These are phyloP conservation scores for Monilinia fructicola DNA, from an alignment of 2,329 filamentous ascomycete genomes.

Conservation along the genomic window DNA sequence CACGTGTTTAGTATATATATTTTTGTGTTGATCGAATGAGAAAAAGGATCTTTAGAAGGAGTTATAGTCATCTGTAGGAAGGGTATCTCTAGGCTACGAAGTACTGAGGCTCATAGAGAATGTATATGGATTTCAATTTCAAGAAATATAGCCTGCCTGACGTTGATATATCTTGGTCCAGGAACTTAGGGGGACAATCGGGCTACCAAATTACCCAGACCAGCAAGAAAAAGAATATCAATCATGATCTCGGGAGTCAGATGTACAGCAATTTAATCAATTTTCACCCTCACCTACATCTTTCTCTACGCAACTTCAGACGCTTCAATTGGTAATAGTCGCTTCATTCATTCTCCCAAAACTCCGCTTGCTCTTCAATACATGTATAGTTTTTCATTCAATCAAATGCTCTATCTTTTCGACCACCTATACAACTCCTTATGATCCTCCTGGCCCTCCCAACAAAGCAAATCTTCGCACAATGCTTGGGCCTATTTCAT, in stretches of 20 bases:
- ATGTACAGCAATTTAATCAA: conserved; percentile 20
- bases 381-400: conserved; percentile 18
- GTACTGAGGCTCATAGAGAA: no score
- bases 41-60: no score
- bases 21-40: no score
- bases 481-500: conserved; percentile 94
- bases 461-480: conserved; percentile 91
- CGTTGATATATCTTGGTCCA: no score
- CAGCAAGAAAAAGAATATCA: neutral
- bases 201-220: neutral
- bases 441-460: conserved; percentile 85
- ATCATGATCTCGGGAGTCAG: no score
- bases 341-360: conserved; percentile 14
- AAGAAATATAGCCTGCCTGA: no score
- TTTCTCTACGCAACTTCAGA: conserved; percentile 9
- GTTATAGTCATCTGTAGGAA: no score
- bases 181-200: no score
- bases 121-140: no score
- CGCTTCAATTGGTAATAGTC: conserved; percentile 10
- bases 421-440: conserved; percentile 8
- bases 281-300: conserved; percentile 13
- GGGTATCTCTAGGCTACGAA: no score
- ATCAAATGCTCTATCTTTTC: conserved; percentile 13
- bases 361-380: conserved; percentile 21
- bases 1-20: neutral